Evolutionary conservation across 306 rosid species (phyloP).

Genomic region (Vigna radiata): DNA sequence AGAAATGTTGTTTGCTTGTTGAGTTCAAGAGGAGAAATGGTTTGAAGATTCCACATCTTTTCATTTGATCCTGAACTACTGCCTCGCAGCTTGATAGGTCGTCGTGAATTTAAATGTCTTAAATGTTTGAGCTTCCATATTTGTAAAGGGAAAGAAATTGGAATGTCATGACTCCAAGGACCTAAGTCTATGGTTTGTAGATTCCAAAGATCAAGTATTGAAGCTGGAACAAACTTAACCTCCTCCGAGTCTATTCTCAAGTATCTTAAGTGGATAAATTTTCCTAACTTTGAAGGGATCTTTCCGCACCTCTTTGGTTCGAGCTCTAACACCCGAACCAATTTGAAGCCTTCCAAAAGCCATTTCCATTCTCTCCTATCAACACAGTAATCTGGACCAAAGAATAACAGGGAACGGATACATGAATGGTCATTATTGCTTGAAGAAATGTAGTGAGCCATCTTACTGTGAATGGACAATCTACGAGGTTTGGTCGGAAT

Average conservation of each 20-base stretch:
- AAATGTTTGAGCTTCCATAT: too few species aligned
- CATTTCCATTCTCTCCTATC: not conserved
- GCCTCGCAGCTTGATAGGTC: too few species aligned
- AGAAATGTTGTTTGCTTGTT: not conserved
- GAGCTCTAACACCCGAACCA: conserved; percentile 38
- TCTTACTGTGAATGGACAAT: conserved; percentile 19
- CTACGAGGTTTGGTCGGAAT: conserved; percentile 35
- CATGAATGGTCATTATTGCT: conserved; percentile 29
- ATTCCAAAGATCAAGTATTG: conserved; percentile 35
- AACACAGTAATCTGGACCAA: not conserved
- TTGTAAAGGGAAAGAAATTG: too few species aligned
- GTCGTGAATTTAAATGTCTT: too few species aligned
- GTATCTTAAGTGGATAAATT: conserved; percentile 39
- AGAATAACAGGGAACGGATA: conserved; percentile 39
- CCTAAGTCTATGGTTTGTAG: not conserved
- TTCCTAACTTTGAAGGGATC: not conserved
- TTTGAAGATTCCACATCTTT: conserved; percentile 41
- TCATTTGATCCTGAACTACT: not conserved
- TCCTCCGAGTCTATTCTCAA: not conserved
- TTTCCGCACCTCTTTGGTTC: not conserved
- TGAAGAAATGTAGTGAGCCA: conserved; percentile 28
- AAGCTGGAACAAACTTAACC: conserved; percentile 23
- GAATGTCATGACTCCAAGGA: too few species aligned
- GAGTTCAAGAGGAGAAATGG: conserved; percentile 21
- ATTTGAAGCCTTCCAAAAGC: conserved; percentile 31